Evolutionary conservation across 2,329 filamentous ascomycete genomes (phyloP), one percentile per base, ranked within the genome.

Genomic region (Grosmannia clavigera): DNA sequence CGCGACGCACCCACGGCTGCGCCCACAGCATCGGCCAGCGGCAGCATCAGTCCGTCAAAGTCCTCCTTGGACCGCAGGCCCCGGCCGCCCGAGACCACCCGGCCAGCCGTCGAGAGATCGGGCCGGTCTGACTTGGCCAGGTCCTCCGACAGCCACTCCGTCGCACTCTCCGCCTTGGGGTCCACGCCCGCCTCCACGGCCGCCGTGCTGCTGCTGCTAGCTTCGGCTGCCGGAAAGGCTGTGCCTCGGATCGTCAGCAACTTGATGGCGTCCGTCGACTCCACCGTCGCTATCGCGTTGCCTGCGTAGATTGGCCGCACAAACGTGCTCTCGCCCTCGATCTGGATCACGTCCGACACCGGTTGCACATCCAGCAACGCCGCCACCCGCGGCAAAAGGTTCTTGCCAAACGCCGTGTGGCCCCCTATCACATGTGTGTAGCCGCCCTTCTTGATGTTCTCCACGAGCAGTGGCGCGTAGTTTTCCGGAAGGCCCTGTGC

Each of bases 61-160:
- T 97, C 92, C 73, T 96, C 90, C 80, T 96, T 97, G 19, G 92
- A 96, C 79, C 97, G 99, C 67, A 99, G 79, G 52, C 92, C 94
- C 67, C 94, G 86, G 7, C 94, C 94, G 65, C 94, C 94, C 10
- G 92, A 95, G 25, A 99, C 94, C 25, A 99, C 92, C 70, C 83
- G 88, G 65, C 82, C 79, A 56, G 94, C 94, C n/a, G 91, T 95
- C 40, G 86, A 86, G 48, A 99, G 84, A 70, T 99, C 94, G 11
- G 94, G 94, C 51, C 95, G 86, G 73, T 97, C 92, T 55, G 90
- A 95, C 76, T 92, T 95, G 68, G 92, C 83, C 58, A 99, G 82
- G 68, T 96, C 86, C 74, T 99, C 94, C 2, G 89, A 95, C 7
- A 99, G 78, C 94, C 94, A 99, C 76, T 96, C 88, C 6, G 88